Evolutionary conservation across 2,329 filamentous ascomycete species (phyloP).

Genomic region (Fusarium subtropicale): DNA sequence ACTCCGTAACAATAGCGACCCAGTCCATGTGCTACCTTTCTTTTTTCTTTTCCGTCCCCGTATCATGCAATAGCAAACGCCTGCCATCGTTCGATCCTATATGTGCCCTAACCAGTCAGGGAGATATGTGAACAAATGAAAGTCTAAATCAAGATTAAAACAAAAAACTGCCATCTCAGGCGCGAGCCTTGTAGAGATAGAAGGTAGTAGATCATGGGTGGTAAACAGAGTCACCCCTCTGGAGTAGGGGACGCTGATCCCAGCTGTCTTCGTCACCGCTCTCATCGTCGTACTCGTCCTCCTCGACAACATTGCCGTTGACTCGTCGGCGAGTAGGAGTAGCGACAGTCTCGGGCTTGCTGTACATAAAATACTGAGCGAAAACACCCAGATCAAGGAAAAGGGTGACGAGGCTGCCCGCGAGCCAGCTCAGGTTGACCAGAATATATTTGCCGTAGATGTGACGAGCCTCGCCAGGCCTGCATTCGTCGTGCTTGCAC

Average conservation of each 20-base stretch:
- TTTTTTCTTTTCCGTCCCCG: conserved; percentile 18
- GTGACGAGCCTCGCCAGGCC: conserved; percentile 69
- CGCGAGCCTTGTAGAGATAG: background rate
- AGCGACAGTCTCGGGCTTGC: conserved; percentile 56
- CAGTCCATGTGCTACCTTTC: conserved; percentile 14
- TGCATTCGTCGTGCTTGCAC: conserved; percentile 69
- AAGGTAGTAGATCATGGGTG: conserved; percentile 21
- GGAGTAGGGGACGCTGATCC: conserved; percentile 57
- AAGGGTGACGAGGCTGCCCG: conserved; percentile 89
- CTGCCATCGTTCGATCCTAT: conserved; percentile 23
- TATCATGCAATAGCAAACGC: conserved; percentile 33
- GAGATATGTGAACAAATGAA: conserved; percentile 22
- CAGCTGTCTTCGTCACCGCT: conserved; percentile 49
- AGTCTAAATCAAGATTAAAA: conserved; percentile 21
- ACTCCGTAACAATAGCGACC: conserved; percentile 18
- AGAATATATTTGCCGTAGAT: conserved; percentile 86
- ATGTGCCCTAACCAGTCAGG: conserved; percentile 19
- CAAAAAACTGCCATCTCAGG: conserved; percentile 31
- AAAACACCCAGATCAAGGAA: conserved; percentile 89
- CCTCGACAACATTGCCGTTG: conserved; percentile 36
- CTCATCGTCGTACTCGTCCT: conserved; percentile 48
- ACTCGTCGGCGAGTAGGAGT: conserved; percentile 17
- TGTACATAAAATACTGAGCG: conserved; percentile 90
- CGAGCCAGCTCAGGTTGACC: conserved; percentile 90
- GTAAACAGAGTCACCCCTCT: conserved; percentile 49